A percentile compares a stretch with the other conserved stretches of the same genome.
Conservation (phyloP, 1,284 basidiomycete genomes). For the Schizophyllum commune region DNA sequence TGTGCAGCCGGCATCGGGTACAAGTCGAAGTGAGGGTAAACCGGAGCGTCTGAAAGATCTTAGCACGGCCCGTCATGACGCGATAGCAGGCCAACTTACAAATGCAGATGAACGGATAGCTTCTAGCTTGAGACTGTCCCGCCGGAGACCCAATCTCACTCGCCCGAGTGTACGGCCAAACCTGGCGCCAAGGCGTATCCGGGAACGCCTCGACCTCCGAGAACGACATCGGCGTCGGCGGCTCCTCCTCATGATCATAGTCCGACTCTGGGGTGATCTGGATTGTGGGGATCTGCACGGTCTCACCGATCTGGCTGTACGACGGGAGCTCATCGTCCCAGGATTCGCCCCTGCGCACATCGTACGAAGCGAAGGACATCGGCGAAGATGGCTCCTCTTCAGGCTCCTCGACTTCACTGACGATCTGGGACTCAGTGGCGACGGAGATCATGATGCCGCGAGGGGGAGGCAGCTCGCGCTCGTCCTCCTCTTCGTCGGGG, state of each 20-base stretch:
- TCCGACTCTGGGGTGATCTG: too few relatives aligned
- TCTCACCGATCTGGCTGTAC: too few relatives aligned
- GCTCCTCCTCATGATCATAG: too few relatives aligned
- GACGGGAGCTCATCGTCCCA: too few relatives aligned
- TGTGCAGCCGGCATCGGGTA: slow-evolving; percentile 3
- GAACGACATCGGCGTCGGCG: too few relatives aligned
- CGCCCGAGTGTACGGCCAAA: slow-evolving; percentile 19
- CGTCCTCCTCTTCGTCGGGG: slow-evolving; percentile 9
- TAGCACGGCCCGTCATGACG: not conserved
- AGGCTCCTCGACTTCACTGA: not conserved
- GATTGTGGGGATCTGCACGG: too few relatives aligned
- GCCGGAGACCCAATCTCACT: too few relatives aligned
- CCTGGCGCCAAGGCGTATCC: slow-evolving; percentile 7
- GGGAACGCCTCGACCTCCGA: not conserved
- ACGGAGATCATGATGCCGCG: too few relatives aligned
- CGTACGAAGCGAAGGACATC: not conserved
- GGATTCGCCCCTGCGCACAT: too few relatives aligned
- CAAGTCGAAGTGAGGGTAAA: slow-evolving; percentile 9
- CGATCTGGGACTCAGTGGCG: too few relatives aligned
- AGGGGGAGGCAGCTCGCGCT: too few relatives aligned
- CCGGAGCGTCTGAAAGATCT: slow-evolving; percentile 8
- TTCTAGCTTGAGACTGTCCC: not conserved
- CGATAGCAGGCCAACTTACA: not conserved
- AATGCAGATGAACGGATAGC: slow-evolving; percentile 4
- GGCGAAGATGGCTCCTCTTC: too few relatives aligned